phyloP scores from a whole-genome alignment of 257 asterid genomes.

The Echites panduratus region DNA sequence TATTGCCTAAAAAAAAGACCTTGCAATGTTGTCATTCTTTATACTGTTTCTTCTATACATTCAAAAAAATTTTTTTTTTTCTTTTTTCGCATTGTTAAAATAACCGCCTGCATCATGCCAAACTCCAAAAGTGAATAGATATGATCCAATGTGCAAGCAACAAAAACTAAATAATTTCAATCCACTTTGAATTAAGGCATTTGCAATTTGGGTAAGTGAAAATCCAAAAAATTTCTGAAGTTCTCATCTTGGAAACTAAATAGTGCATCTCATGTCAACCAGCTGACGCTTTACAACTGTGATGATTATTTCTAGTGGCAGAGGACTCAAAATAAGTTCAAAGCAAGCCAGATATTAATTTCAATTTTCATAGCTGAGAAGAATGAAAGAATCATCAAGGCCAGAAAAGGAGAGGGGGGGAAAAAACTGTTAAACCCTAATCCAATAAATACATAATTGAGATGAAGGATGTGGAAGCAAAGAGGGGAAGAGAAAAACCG shows the following conservation, averaged over 20 bases:
- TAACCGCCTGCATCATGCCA: neutral
- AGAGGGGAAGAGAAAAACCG: neutral
- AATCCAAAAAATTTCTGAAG: neutral
- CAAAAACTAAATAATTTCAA: neutral
- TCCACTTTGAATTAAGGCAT: neutral
- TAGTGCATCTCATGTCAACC: neutral
- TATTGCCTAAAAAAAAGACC: neutral
- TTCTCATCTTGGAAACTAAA: neutral
- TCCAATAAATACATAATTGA: neutral
- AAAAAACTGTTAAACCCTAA: constrained; percentile 15
- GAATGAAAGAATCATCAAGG: neutral
- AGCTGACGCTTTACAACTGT: neutral
- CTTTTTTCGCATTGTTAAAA: neutral
- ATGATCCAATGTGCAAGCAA: neutral
- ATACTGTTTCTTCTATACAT: neutral
- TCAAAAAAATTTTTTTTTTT: too few relatives aligned
- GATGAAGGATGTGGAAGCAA: neutral
- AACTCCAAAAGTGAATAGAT: neutral
- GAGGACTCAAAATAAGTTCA: neutral
- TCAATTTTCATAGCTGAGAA: neutral
- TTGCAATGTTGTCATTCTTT: neutral
- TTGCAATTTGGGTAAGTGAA: neutral
- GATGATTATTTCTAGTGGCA: neutral
- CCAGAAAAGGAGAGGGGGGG: neutral
- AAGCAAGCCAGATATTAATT: neutral